A percentile compares a stretch with the other conserved stretches of the same genome.
Evolutionary conservation across 192 early-diverging fungal species (phyloP).

Genomic region (Haplosporangium gracile): DNA sequence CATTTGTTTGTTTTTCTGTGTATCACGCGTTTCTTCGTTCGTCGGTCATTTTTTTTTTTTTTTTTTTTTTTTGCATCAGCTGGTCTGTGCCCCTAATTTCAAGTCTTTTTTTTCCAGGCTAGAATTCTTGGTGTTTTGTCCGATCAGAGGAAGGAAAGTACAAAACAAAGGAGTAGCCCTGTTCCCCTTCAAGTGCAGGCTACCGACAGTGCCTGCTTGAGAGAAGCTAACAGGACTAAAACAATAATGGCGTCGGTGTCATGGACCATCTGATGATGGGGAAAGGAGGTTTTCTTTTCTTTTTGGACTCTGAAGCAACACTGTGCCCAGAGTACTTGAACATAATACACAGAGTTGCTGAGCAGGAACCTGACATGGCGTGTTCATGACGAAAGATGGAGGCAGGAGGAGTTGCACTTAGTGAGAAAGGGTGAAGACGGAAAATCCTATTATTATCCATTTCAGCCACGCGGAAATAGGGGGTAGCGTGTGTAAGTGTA

Average conservation of each 20-base stretch:
- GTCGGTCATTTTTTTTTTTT: not conserved
- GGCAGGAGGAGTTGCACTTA: not conserved
- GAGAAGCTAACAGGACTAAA: not conserved
- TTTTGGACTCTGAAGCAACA: slow-evolving; percentile 1
- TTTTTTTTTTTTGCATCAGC: slow-evolving; percentile 11
- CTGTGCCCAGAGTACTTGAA: not conserved
- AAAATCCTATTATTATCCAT: not conserved
- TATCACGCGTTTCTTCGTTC: not conserved
- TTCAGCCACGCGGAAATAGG: slow-evolving; percentile 6
- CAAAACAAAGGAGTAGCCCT: not conserved
- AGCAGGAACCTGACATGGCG: not conserved
- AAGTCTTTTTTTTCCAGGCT: slow-evolving; percentile 13
- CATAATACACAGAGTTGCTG: not conserved
- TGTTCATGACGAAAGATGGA: not conserved
- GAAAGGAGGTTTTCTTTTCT: not conserved
- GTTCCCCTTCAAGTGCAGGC: no score
- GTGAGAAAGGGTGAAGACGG: not conserved
- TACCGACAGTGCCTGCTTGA: not conserved
- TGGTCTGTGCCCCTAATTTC: slow-evolving; percentile 34
- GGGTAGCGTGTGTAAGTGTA: not conserved
- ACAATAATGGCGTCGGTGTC: not conserved
- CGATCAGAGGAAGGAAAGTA: not conserved
- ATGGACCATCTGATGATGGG: slow-evolving; percentile 7
- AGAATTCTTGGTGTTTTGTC: no score
- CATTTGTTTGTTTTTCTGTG: not conserved